phyloP scores from a whole-genome alignment of 257 asterid species.

The Leonotis leonurus region DNA sequence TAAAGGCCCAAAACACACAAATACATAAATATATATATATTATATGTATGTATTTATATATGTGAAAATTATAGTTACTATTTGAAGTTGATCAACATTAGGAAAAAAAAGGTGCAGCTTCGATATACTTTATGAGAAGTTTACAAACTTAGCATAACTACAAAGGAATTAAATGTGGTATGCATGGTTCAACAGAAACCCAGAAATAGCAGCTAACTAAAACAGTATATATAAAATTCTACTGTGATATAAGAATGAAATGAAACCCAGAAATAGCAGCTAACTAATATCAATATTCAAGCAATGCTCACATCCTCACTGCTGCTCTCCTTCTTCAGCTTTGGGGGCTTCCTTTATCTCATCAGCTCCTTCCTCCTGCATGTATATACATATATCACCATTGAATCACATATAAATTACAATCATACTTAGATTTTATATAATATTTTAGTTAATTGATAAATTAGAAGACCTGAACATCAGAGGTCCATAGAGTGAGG shows the following conservation, averaged over 20 bases:
- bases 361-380: slow-evolving; percentile 12
- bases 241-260: neutral
- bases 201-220: neutral
- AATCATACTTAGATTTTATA: neutral
- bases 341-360: slow-evolving; percentile 8
- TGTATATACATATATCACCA: neutral
- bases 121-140: neutral
- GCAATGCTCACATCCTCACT: neutral
- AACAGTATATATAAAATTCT: neutral
- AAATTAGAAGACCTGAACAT: neutral
- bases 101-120: neutral
- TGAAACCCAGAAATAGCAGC: neutral
- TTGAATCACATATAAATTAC: too few species aligned
- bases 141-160: neutral
- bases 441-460: too few species aligned
- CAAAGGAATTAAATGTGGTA: neutral
- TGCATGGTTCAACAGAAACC: neutral
- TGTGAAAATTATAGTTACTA: too few species aligned
- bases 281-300: neutral
- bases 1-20: too few species aligned
- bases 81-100: too few species aligned
- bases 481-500: slow-evolving; percentile 2
- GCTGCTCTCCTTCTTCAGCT: neutral
- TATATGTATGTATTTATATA: too few species aligned
- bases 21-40: too few species aligned